Percentiles rank a stretch among this genome's conserved stretches.
Evolutionary conservation across 176 grass and related monocot genomes (phyloP).

Genomic region (Poa annua): DNA sequence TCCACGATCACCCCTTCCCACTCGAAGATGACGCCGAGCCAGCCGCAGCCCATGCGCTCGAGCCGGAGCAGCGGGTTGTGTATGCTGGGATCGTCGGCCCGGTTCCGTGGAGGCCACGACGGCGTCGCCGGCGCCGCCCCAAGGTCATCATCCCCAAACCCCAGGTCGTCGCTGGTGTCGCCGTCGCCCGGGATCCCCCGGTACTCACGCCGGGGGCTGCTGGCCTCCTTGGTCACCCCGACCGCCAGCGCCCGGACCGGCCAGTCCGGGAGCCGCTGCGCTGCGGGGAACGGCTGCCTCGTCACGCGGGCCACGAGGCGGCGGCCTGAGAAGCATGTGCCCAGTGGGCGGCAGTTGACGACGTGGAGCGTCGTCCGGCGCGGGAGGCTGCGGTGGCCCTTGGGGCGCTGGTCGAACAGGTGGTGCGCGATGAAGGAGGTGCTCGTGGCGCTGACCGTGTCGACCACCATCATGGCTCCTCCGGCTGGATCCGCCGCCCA

Average conservation of each 20-base stretch:
- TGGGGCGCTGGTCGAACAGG: constrained; percentile 58
- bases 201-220: constrained; percentile 50
- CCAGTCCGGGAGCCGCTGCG: constrained; percentile 45
- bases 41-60: constrained; percentile 91
- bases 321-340: constrained; percentile 48
- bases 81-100: constrained; percentile 69
- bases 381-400: background rate
- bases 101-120: constrained; percentile 74
- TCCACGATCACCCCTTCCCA: constrained; percentile 92
- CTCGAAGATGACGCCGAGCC: constrained; percentile 90
- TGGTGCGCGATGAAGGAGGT: constrained; percentile 68
- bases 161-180: constrained; percentile 37
- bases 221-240: constrained; percentile 64
- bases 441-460: constrained; percentile 81
- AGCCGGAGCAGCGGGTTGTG: constrained; percentile 81
- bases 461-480: constrained; percentile 50
- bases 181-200: constrained; percentile 60
- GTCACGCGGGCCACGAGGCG: constrained; percentile 42
- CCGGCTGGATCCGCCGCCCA: constrained; percentile 37
- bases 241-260: constrained; percentile 56
- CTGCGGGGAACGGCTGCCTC: constrained; percentile 3
- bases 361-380: constrained; percentile 42
- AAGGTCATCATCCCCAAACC: background rate
- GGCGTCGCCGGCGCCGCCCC: background rate
- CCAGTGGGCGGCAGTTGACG: constrained; percentile 52